These are phyloP conservation scores for Nicotiana undulata DNA, from an alignment of 257 asterid genomes.

Conservation along the genomic window DNA sequence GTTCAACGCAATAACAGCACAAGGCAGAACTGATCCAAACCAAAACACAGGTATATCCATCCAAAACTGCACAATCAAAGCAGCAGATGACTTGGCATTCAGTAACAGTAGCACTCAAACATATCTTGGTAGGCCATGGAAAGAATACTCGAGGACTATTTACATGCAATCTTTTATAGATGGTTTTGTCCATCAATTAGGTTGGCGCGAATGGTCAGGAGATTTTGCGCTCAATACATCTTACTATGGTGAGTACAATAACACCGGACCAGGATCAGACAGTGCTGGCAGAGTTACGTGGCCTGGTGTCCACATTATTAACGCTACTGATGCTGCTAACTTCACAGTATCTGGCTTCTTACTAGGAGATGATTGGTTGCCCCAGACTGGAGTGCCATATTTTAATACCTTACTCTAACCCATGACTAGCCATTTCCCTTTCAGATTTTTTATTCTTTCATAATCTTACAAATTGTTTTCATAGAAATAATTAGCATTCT, in stretches of 20 bases:
- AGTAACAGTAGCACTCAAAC: slow-evolving; percentile 14
- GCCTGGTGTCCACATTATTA: slow-evolving; percentile 41
- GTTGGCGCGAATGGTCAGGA: slow-evolving; percentile 48
- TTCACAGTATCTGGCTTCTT: slow-evolving; percentile 39
- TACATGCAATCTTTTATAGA: slow-evolving; percentile 39
- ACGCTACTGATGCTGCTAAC: slow-evolving; percentile 32
- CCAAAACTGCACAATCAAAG: slow-evolving; percentile 36
- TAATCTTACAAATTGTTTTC: no score
- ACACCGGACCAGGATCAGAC: slow-evolving; percentile 42
- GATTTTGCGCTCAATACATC: slow-evolving; percentile 46
- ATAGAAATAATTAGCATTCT: no score
- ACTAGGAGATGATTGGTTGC: slow-evolving; percentile 45
- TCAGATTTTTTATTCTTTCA: no score
- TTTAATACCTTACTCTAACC: slow-evolving; percentile 19
- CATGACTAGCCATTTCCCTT: neutral
- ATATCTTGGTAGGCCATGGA: slow-evolving; percentile 60
- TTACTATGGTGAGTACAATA: slow-evolving; percentile 43
- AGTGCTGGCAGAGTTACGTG: slow-evolving; percentile 40
- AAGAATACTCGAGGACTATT: slow-evolving; percentile 42
- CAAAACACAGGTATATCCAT: slow-evolving; percentile 57
- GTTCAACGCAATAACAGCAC: slow-evolving; percentile 54
- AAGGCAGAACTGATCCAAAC: slow-evolving; percentile 53
- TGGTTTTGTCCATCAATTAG: slow-evolving; percentile 24
- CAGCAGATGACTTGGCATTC: slow-evolving; percentile 34
- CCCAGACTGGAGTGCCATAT: slow-evolving; percentile 28